Conservation (phyloP, 2,329 filamentous ascomycete genomes). For the Rugonectria rugulosa region DNA sequence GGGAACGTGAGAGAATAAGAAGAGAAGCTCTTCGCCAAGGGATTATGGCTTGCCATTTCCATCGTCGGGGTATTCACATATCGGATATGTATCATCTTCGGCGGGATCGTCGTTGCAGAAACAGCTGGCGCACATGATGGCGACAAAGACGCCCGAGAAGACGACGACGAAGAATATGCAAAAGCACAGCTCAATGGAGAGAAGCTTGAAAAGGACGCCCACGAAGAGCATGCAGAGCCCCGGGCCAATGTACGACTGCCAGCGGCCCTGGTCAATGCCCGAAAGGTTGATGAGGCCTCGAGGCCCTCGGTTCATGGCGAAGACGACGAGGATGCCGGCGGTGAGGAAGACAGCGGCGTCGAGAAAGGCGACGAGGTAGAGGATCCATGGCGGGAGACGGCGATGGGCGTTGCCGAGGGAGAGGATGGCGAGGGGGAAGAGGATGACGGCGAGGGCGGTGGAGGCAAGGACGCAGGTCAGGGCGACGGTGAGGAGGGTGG, state of each 20-base stretch:
- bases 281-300: conserved; percentile 22
- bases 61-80: conserved; percentile 13
- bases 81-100: conserved; percentile 4
- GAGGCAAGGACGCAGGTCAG: conserved; percentile 14
- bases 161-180: conserved; percentile 14
- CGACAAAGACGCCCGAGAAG: conserved; percentile 13
- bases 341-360: conserved; percentile 14
- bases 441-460: conserved; percentile 17
- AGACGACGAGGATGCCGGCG: conserved; percentile 21
- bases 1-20: too few species aligned
- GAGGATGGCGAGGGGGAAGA: conserved; percentile 19
- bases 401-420: conserved; percentile 15
- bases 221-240: conserved; percentile 21
- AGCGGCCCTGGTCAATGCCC: conserved; percentile 16
- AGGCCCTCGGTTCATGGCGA: conserved; percentile 25
- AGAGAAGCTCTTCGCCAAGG: neutral
- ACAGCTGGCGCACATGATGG: conserved; percentile 11
- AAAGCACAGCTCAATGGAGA: conserved; percentile 25
- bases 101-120: neutral
- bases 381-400: conserved; percentile 17
- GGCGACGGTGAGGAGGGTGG: conserved; percentile 18
- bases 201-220: conserved; percentile 25
- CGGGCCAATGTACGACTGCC: conserved; percentile 19
- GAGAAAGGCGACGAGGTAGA: conserved; percentile 21
- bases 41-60: neutral